Base-by-base conservation (phyloP, 2,329 filamentous ascomycete genomes). In the Lizonia empirigonia region DNA sequence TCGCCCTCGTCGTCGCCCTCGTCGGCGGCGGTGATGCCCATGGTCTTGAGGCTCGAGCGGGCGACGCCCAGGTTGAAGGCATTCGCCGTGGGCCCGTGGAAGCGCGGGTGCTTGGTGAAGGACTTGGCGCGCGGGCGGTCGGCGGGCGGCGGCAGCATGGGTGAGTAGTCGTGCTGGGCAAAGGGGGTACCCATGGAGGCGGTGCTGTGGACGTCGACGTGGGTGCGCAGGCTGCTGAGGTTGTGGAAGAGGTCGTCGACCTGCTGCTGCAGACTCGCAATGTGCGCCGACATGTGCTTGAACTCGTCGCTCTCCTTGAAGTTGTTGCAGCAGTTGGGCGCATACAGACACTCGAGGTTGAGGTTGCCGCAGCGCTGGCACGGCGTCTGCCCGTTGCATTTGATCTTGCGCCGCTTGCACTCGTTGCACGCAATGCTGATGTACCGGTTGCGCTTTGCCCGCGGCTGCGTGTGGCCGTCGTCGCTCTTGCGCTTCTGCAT, bases 291-390 rank as follows among this genome's bases (percentile, higher is more conserved):
- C 85, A 97, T 91, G 29, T 86, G 82, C 67, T 86, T 89, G 78
- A 91, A 97, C 71, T 97, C 92, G 78, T 95, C 90, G 37, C 91
- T 91, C 65, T 97, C 92, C 73, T 93, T 94, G 80, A 96, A 91
- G 72, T 84, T 91, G 77, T 85, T 92, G 71, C 84, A 86, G 76
- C 85, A 87, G 65, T 87, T 87, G 5, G 84, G 83, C 53, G 84
- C 82, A 75, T 87, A 87, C 51, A 84, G 74, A 66, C 82, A 87
- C 66, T 86, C 83, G 52, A 87, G 77, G 50, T 78, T 80, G 47
- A 87, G 76, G 69, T 86, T 85, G 20, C 84, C 84, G 69, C 85
- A 87, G 58, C 85, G 78, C 63, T 85, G 82, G 63, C 85, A 87
- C 10, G 84, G 84, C 12, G 79, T 80, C 67, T 87, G 80, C 33